Percentiles rank a stretch among this genome's conserved stretches.
Conservation (phyloP, 169 alveolate genomes). For the Plasmodium knowlesi region DNA sequence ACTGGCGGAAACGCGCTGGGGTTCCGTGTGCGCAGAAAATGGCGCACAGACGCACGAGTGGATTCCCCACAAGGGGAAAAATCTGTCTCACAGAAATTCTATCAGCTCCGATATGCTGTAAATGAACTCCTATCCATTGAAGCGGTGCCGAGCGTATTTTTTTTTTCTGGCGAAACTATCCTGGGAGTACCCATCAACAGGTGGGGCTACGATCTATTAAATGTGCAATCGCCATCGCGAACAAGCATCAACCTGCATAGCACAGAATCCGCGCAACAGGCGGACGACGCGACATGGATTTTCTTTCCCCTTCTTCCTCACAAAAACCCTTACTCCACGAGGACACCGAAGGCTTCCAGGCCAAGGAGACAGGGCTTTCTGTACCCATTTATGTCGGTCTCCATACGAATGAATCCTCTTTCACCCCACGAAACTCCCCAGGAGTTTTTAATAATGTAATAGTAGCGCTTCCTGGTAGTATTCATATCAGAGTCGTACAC, state of each 20-base stretch:
- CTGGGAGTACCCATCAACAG: not conserved
- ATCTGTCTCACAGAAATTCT: not conserved
- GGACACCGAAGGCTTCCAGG: not conserved
- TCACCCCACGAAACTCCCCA: slow-evolving; percentile 91
- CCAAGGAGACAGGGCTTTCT: slow-evolving; percentile 66
- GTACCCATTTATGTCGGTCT: slow-evolving; percentile 68
- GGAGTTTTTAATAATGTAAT: slow-evolving; percentile 88
- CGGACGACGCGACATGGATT: not conserved
- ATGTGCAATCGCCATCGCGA: not conserved
- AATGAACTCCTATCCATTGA: not conserved
- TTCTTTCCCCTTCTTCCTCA: not conserved
- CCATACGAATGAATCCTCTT: slow-evolving; percentile 83
- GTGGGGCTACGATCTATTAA: not conserved
- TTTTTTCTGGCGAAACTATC: not conserved
- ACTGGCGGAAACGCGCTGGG: not conserved
- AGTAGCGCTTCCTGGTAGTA: slow-evolving; percentile 46
- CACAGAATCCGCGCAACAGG: not conserved
- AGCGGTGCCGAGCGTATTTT: not conserved
- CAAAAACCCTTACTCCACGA: not conserved
- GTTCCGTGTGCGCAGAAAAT: no score
- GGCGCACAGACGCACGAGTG: not conserved
- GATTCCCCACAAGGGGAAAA: not conserved
- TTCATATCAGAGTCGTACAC: not conserved
- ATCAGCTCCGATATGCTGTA: not conserved
- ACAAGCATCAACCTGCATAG: not conserved